Evolutionary conservation across 768 basidiomycete species (phyloP), one percentile per base, ranked within the genome.

Genomic region (Termitomyces sp.): DNA sequence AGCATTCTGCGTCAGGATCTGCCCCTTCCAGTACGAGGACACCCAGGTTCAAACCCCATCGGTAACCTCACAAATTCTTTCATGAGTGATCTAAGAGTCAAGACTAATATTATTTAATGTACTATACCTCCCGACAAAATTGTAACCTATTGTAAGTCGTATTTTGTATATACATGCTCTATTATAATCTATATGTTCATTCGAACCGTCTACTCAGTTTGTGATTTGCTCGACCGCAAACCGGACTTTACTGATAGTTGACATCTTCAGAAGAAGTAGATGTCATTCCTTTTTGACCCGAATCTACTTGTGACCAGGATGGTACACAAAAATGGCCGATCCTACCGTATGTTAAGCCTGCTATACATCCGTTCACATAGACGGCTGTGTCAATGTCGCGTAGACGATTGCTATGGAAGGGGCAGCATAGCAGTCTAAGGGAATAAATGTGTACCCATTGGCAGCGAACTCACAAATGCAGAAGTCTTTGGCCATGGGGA

Each of bases 1-100:
- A 62, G n/a, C 58, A 68, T 16, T 47, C 62, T n/a, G 37, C 18
- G 26, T 39, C 64, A 27, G 36, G 33, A 45, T 58, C 59, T 40
- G 43, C 37, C 7, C 60, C 32, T 32, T 43, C 59, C 24, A 61
- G 47, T 44, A 34, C 56, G 33, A 63, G 45, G 10, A 68, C 65
- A 53, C 62, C 68, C 18, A 73, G 70, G 56, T 74, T 74, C 60
- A 74, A 69, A 57, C 71, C 73, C 13, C 63, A 58, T 39, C 52
- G 54, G 26, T 58, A 53, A 43, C 22, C 36, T 51, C 27, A 10
- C 22, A 4, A 16, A 34, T 50, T 22, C 49, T 37, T 43, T 22
- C 52, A 16, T 43, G 22, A 9, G 30, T 32, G 13, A 45, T 50
- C 45, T 22, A n/a, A 22, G 27, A 14, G 7, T 48, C 8, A 24